A percentile compares a stretch with the other conserved stretches of the same genome.
These are phyloP conservation scores for Butyriboletus appendiculatus DNA, from an alignment of 1,284 basidiomycete genomes.

Conservation along the genomic window DNA sequence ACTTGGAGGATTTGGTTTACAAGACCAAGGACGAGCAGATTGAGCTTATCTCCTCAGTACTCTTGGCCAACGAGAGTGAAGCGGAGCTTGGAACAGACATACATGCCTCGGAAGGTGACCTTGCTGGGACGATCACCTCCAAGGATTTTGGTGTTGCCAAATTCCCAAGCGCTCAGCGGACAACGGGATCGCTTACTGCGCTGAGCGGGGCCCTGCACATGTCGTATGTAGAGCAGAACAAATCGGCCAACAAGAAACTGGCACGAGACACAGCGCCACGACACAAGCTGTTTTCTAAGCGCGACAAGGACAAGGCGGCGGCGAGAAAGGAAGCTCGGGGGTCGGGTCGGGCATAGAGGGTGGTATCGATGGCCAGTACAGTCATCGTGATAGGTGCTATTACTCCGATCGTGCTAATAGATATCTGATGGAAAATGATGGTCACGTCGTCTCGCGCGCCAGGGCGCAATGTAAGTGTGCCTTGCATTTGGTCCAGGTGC, in stretches of 20 bases:
- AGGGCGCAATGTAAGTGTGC: slow-evolving; percentile 19
- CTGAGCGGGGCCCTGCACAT: slow-evolving; percentile 88
- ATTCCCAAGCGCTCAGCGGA: slow-evolving; percentile 76
- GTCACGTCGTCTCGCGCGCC: slow-evolving; percentile 14
- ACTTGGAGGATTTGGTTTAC: slow-evolving; percentile 90
- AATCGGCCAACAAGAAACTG: slow-evolving; percentile 84
- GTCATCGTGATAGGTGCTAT: slow-evolving; percentile 14
- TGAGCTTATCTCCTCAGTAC: slow-evolving; percentile 89
- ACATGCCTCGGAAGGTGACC: slow-evolving; percentile 73
- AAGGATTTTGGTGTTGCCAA: slow-evolving; percentile 67
- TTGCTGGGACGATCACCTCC: slow-evolving; percentile 76
- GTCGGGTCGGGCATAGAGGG: slow-evolving; percentile 37
- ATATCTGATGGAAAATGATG: slow-evolving; percentile 18
- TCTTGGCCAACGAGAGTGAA: slow-evolving; percentile 90
- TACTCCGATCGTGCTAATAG: slow-evolving; percentile 18
- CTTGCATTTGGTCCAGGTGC: slow-evolving; percentile 30
- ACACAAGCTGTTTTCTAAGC: slow-evolving; percentile 82
- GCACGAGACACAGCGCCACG: slow-evolving; percentile 65
- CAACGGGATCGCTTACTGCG: slow-evolving; percentile 82
- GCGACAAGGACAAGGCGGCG: slow-evolving; percentile 65
- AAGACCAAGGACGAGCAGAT: slow-evolving; percentile 92
- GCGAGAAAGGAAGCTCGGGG: slow-evolving; percentile 56
- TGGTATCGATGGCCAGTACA: slow-evolving; percentile 1
- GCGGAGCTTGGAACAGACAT: slow-evolving; percentile 89
- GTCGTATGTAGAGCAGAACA: slow-evolving; percentile 91